phyloP scores from a whole-genome alignment of 2,329 filamentous ascomycete genomes.

The Trichoderma sp. region DNA sequence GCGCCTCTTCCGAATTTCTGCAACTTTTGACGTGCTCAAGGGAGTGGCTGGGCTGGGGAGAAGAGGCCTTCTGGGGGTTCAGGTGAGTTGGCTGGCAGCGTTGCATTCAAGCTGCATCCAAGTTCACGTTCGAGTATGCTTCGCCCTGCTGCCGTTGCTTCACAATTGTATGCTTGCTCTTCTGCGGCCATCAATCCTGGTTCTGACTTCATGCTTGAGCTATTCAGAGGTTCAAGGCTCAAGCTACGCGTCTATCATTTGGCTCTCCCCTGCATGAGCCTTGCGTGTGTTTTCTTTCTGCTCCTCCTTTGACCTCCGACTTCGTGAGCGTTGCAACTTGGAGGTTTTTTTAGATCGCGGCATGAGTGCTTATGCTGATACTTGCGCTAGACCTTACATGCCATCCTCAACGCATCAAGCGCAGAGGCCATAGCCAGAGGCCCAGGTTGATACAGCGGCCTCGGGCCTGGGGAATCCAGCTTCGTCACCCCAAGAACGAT shows the following conservation, averaged over 20 bases:
- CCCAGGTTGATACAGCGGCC: conserved; percentile 3
- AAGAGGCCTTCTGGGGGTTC: background rate
- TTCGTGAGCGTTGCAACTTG: background rate
- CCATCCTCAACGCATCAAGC: background rate
- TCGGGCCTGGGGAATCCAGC: background rate
- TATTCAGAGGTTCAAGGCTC: background rate
- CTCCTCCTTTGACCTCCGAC: too few relatives aligned
- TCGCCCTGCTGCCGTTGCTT: background rate
- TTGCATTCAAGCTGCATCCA: conserved; percentile 7
- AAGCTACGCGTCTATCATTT: background rate
- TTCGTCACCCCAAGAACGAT: background rate
- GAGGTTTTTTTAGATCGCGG: background rate
- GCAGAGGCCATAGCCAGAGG: background rate
- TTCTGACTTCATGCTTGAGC: background rate
- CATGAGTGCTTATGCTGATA: conserved; percentile 2
- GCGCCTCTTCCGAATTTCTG: background rate
- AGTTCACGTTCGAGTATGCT: background rate
- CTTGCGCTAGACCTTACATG: background rate
- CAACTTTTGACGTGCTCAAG: background rate
- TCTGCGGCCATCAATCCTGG: background rate
- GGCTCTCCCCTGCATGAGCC: background rate
- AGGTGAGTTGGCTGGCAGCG: conserved; percentile 14
- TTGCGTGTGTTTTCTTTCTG: background rate
- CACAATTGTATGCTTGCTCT: background rate
- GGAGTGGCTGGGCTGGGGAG: conserved; percentile 4